These are phyloP conservation scores for Rhodotorula sp. DNA, from an alignment of 1,284 basidiomycete species.

Conservation along the genomic window DNA sequence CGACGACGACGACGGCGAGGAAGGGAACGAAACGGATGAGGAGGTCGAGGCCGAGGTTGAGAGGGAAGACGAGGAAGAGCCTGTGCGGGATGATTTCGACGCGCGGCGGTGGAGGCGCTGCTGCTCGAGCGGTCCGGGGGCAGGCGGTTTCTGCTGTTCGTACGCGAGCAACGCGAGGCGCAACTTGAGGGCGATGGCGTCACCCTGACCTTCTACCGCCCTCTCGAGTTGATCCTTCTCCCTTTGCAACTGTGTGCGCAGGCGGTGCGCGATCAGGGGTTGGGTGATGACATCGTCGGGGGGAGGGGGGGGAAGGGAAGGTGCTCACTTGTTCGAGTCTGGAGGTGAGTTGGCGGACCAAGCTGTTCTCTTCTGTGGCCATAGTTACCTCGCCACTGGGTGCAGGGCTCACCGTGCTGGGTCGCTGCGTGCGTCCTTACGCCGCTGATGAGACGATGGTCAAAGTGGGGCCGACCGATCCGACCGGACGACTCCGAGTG, in stretches of 20 bases:
- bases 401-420: neutral
- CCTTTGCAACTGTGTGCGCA: constrained; percentile 17
- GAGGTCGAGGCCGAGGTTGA: constrained; percentile 27
- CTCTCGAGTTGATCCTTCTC: constrained; percentile 31
- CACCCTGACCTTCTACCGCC: constrained; percentile 25
- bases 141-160: constrained; percentile 1
- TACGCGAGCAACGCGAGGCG: constrained; percentile 24
- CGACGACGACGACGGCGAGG: constrained; percentile 22
- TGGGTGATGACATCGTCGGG: neutral
- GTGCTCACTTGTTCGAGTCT: constrained; percentile 1
- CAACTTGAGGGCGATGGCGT: constrained; percentile 23
- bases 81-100: neutral
- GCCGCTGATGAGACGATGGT: no score
- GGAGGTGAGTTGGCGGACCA: constrained; percentile 3
- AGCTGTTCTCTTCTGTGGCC: neutral
- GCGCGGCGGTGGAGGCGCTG: no score
- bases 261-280: neutral
- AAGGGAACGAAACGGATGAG: constrained; percentile 18
- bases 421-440: neutral
- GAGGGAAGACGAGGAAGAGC: constrained; percentile 12
- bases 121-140: neutral
- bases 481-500: neutral
- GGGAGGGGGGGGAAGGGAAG: neutral
- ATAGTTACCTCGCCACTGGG: neutral
- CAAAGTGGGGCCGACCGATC: neutral